Base-by-base conservation (phyloP, 129 eudicot species). In the Flaveria bidentis region DNA sequence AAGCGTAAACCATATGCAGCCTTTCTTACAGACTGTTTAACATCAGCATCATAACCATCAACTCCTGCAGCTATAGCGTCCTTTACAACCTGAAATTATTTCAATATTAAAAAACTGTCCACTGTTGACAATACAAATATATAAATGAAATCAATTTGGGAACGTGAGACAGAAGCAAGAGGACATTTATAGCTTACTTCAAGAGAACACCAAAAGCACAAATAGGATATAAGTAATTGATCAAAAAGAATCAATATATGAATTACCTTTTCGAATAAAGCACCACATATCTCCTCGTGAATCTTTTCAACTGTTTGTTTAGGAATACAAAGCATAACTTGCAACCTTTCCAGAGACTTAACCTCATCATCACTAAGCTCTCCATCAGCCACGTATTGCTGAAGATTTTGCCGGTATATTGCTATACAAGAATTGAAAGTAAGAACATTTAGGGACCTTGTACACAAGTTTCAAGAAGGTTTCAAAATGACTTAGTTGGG, bases 1-100 rank as follows among this genome's bases (percentile, higher is more conserved):
- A 95, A 83, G 53, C 97, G 99, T 88, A 95, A 85, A 71, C 97
- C 97, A 85, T 89, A 90, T 0, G 99, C 99, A 85, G 99, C 96
- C 83, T 95, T 95, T 74, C 94, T 86, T 81, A 95, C 97, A 50
- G 94, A 33, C 72, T 85, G 86, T 79, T 83, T 82, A 58, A 82
- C 90, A 80, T 86, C 90, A 3, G 83, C 81, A 79, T 91, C 89
- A 74, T 91, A 95, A 12, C 99, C 99, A 33, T 86, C 95, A 23
- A 81, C 91, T 75, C 99, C 99, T 2, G 87, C 72, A 78, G 90
- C 87, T 76, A 95, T 80, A 53, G 97, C 99, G 76, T 89, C 96
- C 83, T 77, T 86, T n/a, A 95, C 97, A 82, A 91, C 87, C 99
- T 95, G 88, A 52, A 73, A 73, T 39, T 46, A 33, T 30, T 39